phyloP scores from a whole-genome alignment of 768 basidiomycete genomes.

The Nidularia sp. region DNA sequence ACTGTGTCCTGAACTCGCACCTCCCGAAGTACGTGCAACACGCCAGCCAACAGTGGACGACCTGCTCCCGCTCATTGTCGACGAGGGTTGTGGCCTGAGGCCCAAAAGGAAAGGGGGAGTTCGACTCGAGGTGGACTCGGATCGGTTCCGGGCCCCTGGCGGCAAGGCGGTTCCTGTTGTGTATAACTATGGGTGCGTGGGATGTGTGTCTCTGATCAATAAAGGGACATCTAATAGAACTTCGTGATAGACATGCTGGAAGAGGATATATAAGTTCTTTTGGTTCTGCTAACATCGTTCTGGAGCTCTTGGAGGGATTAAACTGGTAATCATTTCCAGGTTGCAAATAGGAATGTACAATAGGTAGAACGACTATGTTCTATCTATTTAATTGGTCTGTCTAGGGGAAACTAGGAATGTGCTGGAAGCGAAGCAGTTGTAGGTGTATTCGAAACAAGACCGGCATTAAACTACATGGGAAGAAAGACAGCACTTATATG shows the following conservation, averaged over 20 bases:
- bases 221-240: no score
- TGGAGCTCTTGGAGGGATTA: background rate
- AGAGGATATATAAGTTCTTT: background rate
- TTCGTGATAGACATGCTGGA: background rate
- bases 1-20: conserved; percentile 53
- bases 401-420: no score
- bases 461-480: no score
- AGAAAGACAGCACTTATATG: no score
- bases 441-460: no score
- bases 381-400: no score
- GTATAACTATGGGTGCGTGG: conserved; percentile 29
- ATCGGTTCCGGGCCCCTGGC: conserved; percentile 18
- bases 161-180: conserved; percentile 41
- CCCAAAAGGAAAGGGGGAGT: conserved; percentile 69
- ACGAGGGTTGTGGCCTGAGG: conserved; percentile 57
- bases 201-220: no score
- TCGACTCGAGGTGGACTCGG: conserved; percentile 46
- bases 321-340: no score
- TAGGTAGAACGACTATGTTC: no score
- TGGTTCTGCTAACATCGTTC: background rate
- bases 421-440: no score
- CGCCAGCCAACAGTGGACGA: conserved; percentile 48
- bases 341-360: no score
- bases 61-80: conserved; percentile 40
- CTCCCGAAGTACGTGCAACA: conserved; percentile 43